Percentiles rank a stretch among this genome's conserved stretches.
phyloP scores from a whole-genome alignment of 2,329 filamentous ascomycete species.

The Thelonectria rubi region DNA sequence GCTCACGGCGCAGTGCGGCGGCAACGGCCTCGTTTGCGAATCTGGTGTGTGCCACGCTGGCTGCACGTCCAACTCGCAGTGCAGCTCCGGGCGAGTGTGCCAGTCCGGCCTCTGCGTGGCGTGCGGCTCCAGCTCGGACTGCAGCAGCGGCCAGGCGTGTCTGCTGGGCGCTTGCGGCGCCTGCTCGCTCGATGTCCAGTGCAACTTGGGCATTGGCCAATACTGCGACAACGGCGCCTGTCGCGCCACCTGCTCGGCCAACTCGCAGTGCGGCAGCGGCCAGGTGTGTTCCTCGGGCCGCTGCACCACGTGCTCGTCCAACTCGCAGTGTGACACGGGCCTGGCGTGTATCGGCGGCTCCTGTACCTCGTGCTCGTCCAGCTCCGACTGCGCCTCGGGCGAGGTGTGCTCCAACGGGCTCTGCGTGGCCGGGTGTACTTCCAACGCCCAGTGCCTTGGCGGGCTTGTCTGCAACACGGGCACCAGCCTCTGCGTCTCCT shows the following conservation, averaged over 20 bases:
- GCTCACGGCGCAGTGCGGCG: slow-evolving; percentile 12
- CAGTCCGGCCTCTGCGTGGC: slow-evolving; percentile 12
- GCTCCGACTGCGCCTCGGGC: slow-evolving; percentile 1
- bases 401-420: slow-evolving; percentile 16
- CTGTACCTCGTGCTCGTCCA: slow-evolving; percentile 6
- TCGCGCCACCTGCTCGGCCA: slow-evolving; percentile 13
- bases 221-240: slow-evolving; percentile 23
- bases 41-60: slow-evolving; percentile 14
- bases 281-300: slow-evolving; percentile 21
- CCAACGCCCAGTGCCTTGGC: slow-evolving; percentile 14
- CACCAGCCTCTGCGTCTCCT: slow-evolving; percentile 10
- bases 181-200: slow-evolving; percentile 20
- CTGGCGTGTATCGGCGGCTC: slow-evolving; percentile 8
- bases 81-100: slow-evolving; percentile 25
- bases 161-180: slow-evolving; percentile 14
- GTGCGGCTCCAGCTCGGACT: slow-evolving; percentile 16
- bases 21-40: slow-evolving; percentile 16
- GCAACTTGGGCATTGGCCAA: slow-evolving; percentile 17
- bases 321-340: slow-evolving; percentile 15
- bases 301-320: slow-evolving; percentile 14
- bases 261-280: slow-evolving; percentile 18
- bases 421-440: slow-evolving; percentile 12
- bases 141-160: slow-evolving; percentile 19
- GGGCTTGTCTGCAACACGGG: slow-evolving; percentile 4
- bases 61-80: slow-evolving; percentile 18